Base-by-base conservation (phyloP, 495 filamentous ascomycete genomes). In the Aspergillus avenaceus region DNA sequence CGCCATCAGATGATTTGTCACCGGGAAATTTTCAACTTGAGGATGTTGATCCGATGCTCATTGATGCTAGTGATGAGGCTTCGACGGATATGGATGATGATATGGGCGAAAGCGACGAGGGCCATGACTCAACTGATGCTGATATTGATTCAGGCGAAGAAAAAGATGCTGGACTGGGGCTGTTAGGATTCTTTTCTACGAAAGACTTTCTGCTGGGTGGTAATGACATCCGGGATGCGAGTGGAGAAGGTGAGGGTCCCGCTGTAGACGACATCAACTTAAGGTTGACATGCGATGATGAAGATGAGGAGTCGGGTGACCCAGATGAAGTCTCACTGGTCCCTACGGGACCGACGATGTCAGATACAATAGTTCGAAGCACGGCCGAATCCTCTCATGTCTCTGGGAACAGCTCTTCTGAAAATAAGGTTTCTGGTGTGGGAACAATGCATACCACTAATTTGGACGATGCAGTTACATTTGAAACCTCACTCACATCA, bases 41-140 rank as follows among this genome's bases (percentile, higher is more conserved):
- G 21, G 84, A 91, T 49, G 80, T 86, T 40, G 84, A 86, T 59
- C 74, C 79, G 19, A 72, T 79, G 23, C 68, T 90, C 31, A 69
- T 85, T 59, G 85, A 88, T 50, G 86, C 87, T 48, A 87, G 81
- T 32, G 89, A 93, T 56, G 86, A 87, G 52, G 60, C 45, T 21
- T 93, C 88, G 8, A 84, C 87, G 6, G 88, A 92, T 51, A 96
- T 96, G 91, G 85, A 91, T 56, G 86, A 91, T 58, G 87, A 92
- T 53, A 79, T 87, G 66, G 83, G 81, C 22, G 85, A 87, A 25
- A 84, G 75, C 22, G 72, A 66, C 13, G 80, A 48, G 32, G 73
- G 79, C 12, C 70, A 66, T 16, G 76, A 72, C 16, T 66, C 64
- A 21, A 71, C 65, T 19, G 79, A 78, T 23, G 71, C 65, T 19